Evolutionary conservation across 2,329 filamentous ascomycete species (phyloP).

Genomic region (Domatiomyces globalis): DNA sequence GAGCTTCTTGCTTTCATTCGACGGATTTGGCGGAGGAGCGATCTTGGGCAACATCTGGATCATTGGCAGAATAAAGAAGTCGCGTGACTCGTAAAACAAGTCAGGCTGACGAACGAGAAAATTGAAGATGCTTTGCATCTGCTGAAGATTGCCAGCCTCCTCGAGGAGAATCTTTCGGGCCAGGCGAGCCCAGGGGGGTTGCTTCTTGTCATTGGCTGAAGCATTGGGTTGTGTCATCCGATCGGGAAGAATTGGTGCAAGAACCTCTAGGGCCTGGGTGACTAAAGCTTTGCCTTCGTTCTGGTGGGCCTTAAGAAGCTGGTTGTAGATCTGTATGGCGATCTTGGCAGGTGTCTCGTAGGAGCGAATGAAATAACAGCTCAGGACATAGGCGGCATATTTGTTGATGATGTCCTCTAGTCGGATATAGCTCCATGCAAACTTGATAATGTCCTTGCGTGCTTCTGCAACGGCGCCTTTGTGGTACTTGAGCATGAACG

Average conservation of each 20-base stretch:
- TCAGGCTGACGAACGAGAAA: constrained; percentile 87
- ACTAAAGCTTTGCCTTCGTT: constrained; percentile 86
- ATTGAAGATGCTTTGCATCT: constrained; percentile 94
- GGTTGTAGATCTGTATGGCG: constrained; percentile 85
- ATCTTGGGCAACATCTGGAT: constrained; percentile 83
- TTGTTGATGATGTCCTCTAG: constrained; percentile 99
- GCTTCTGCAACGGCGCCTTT: constrained; percentile 75
- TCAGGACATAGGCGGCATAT: constrained; percentile 90
- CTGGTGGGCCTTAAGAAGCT: constrained; percentile 79
- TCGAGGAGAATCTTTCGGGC: constrained; percentile 84
- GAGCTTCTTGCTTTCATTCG: constrained; percentile 80
- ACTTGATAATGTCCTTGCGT: constrained; percentile 96
- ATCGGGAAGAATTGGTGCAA: constrained; percentile 86
- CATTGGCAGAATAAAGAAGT: constrained; percentile 79
- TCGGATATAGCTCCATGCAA: constrained; percentile 95
- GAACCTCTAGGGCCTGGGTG: constrained; percentile 82
- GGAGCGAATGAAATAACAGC: constrained; percentile 92
- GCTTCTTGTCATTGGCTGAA: constrained; percentile 53
- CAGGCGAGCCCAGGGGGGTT: constrained; percentile 74
- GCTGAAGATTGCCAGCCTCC: constrained; percentile 86
- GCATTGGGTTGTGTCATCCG: constrained; percentile 45
- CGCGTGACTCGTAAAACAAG: constrained; percentile 85
- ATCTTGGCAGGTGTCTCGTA: constrained; percentile 97
- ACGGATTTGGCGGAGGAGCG: constrained; percentile 65
- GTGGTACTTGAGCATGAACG: constrained; percentile 91